Conservation (phyloP, 768 basidiomycete species). For the Termitomyces sp. region DNA sequence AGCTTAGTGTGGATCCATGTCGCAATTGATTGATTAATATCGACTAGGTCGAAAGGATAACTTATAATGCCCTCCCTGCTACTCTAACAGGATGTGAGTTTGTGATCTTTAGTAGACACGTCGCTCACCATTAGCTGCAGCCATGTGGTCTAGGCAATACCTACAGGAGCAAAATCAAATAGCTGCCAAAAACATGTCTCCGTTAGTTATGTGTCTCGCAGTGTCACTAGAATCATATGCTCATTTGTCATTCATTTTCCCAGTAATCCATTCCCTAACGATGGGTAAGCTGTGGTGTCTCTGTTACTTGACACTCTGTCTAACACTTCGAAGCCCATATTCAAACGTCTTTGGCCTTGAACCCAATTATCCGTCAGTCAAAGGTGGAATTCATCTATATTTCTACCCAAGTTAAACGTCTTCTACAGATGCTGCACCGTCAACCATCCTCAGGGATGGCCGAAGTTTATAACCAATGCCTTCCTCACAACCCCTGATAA, state of each 20-base stretch:
- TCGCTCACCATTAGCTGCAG: slow-evolving; percentile 17
- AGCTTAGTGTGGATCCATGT: background rate
- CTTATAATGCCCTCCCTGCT: slow-evolving; percentile 45
- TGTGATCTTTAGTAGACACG: slow-evolving; percentile 11
- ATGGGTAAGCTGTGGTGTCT: slow-evolving; percentile 32
- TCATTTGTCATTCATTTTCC: background rate
- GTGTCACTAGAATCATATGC: background rate
- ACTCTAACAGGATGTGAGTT: slow-evolving; percentile 36
- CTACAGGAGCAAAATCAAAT: slow-evolving; percentile 56
- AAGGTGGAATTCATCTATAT: background rate
- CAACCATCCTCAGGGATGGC: slow-evolving; percentile 47
- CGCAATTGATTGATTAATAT: too few relatives aligned
- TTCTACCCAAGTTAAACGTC: background rate
- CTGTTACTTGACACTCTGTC: slow-evolving; percentile 11
- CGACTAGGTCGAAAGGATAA: slow-evolving; percentile 35
- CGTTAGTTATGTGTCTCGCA: slow-evolving; percentile 20
- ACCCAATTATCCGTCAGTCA: slow-evolving; percentile 39
- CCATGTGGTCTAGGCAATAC: slow-evolving; percentile 57
- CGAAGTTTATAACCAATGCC: slow-evolving; percentile 44
- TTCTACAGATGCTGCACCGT: slow-evolving; percentile 38
- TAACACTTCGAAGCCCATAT: slow-evolving; percentile 24
- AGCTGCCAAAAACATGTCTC: slow-evolving; percentile 48
- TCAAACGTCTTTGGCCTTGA: slow-evolving; percentile 43
- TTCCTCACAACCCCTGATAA: slow-evolving; percentile 38
- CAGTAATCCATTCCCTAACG: slow-evolving; percentile 48